These are phyloP conservation scores for Curvularia eragrostidis DNA, from an alignment of 2,329 filamentous ascomycete species.

Conservation along the genomic window DNA sequence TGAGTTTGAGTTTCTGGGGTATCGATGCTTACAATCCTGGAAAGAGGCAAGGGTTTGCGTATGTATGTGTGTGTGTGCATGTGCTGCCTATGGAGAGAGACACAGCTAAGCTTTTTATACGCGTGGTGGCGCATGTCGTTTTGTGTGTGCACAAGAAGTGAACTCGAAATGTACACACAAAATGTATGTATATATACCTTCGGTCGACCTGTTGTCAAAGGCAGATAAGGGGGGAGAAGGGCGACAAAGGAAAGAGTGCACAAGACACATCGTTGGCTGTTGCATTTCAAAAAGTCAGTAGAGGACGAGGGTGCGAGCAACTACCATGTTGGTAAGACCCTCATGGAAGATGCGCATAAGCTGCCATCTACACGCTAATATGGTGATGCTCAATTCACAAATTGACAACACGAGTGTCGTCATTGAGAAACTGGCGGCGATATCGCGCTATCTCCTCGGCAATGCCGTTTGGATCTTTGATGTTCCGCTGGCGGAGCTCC, in stretches of 20 bases:
- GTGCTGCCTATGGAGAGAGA: background rate
- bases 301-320: background rate
- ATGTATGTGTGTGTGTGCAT: background rate
- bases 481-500: slow-evolving; percentile 46
- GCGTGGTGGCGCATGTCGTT: background rate
- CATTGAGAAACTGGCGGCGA: slow-evolving; percentile 51
- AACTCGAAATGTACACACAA: slow-evolving; percentile 1
- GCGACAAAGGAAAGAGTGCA: slow-evolving; percentile 1
- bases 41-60: slow-evolving; percentile 3
- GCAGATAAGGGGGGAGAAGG: background rate
- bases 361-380: background rate
- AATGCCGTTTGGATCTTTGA: slow-evolving; percentile 49
- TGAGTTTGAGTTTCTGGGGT: slow-evolving; percentile 24
- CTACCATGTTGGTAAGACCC: slow-evolving; percentile 6
- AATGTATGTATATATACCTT: slow-evolving; percentile 2
- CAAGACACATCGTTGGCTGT: slow-evolving; percentile 10
- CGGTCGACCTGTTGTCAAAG: background rate
- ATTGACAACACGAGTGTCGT: slow-evolving; percentile 50
- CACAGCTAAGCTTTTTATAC: background rate
- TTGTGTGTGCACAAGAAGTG: slow-evolving; percentile 6
- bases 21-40: slow-evolving; percentile 34
- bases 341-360: slow-evolving; percentile 5
- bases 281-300: slow-evolving; percentile 13
- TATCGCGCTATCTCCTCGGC: slow-evolving; percentile 49
- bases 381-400: slow-evolving; percentile 22